Percentiles rank a stretch among this genome's conserved stretches.
phyloP scores from a whole-genome alignment of 306 rosid species.

The Argentina anserina region DNA sequence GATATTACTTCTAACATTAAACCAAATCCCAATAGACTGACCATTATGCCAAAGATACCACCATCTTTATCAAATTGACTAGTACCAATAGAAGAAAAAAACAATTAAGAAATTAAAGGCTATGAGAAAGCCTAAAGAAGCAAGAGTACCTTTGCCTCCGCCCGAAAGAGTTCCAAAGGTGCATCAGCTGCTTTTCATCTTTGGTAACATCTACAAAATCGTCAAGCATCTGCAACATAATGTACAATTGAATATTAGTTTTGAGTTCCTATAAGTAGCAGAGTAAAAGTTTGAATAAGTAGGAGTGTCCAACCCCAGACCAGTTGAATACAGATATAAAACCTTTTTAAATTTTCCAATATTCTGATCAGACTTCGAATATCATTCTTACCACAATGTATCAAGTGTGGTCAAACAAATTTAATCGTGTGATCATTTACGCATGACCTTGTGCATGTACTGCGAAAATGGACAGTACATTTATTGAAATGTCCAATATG shows the following conservation, averaged over 20 bases:
- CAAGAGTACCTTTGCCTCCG: conserved; percentile 76
- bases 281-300: neutral
- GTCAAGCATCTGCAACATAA: conserved; percentile 87
- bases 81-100: neutral
- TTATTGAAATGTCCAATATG: neutral
- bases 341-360: neutral
- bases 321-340: neutral
- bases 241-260: conserved; percentile 24
- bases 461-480: neutral
- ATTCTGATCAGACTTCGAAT: neutral
- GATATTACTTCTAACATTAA: neutral
- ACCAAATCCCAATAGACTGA: conserved; percentile 11
- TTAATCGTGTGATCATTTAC: neutral
- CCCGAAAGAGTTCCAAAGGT: conserved; percentile 96
- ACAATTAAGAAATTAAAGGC: neutral
- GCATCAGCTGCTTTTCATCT: conserved; percentile 94
- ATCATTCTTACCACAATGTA: neutral
- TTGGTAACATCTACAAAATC: conserved; percentile 98
- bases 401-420: neutral
- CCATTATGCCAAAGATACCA: conserved; percentile 9
- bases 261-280: neutral
- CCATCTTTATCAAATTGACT: neutral
- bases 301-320: conserved; percentile 1
- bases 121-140: conserved; percentile 20
- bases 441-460: neutral